Evolutionary conservation across 768 basidiomycete genomes (phyloP), one percentile per base, ranked within the genome.

Genomic region (Agaricus bisporus): DNA sequence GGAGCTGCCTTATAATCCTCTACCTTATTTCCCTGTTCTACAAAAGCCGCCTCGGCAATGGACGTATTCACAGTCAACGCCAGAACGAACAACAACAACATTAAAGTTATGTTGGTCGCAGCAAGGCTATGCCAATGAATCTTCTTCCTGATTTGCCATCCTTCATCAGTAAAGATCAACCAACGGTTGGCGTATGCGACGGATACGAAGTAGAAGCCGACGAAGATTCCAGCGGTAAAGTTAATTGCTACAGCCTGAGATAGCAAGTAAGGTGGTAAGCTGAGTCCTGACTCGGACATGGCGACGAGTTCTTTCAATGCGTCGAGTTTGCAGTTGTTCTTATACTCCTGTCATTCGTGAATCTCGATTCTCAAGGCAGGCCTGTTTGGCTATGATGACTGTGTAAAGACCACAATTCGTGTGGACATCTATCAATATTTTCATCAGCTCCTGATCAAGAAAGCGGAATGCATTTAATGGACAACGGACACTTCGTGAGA

Each of bases 91-190:
- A 41, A 15, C 10, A 41, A 11, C 15, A 49, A 28, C 7, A 25
- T 7, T 2, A 38, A 38, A 32, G 46, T 45, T 6, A 47, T 11
- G 42, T 29, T 20, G 5, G 49, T 17, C 12, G 37, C 35, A 17
- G 41, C 11, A 5, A 51, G 20, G 1, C 20, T 47, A 1, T 29
- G 14, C 48, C 55, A 56, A 26, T 35, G 28, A 25, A 56, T 56
- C 6, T 22, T 17, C 11, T 48, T 41, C 20, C 49, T 49, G 10
- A 25, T 7, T 12, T 22, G 39, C 55, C 55, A 56, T 38, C 55
- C 55, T 41, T 49, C 48, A 28, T 55, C 54, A 9, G 41, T 22
- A 12, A 55, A 49, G 28, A 54, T 17, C n/a, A 55, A 38, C 47
- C 48, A 55, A 14, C 48, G 46, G 26, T 36, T 42, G 41, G 47